Evolutionary conservation across 2,329 filamentous ascomycete genomes (phyloP), one percentile per base, ranked within the genome.

Genomic region (Talaromyces atroroseus): DNA sequence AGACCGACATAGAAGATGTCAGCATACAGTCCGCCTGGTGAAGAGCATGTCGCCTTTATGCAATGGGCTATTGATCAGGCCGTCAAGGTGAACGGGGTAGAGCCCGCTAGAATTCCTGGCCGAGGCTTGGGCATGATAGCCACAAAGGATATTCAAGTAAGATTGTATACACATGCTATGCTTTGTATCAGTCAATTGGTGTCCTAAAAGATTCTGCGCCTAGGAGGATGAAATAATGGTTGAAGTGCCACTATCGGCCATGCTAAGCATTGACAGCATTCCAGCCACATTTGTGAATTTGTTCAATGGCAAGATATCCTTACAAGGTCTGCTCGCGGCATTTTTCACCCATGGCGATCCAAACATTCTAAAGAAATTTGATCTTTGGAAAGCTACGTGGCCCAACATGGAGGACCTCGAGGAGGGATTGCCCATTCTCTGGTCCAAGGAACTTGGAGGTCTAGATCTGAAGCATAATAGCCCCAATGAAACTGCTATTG

Each of bases 111-210:
- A 40, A 84, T 95, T 16, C 82, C 85, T 5, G 87, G 85, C 1
- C 80, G 88, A 54, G 91, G 91, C 26, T 81, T 94, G 53, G 91
- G 92, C 48, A 84, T 96, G 56, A 79, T 92, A 51, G 87, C 90
- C 5, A 85, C 82, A 12, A 79, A 81, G 26, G 74, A 80, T 14
- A 79, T 94, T 59, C 75, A 87, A 74, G 88, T 89, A 74, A 8
- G 29, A 21, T 49, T 44, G 21, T 45, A 20, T 18, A 42, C 23
- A 18, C 26, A 2, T 11, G 24, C 29, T 6, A 10, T 20, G 12
- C 32, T 12, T 10, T 38, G 10, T 21, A 42, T 12, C 42, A 49
- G 26, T 52, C 11, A 52, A n/a, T 18, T 14, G 11, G 1, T 16
- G 26, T 18, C 3, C 29, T n/a, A 45, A 42, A 42, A 12, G 2